phyloP scores from a whole-genome alignment of 148 eudicot species.

The Silene conica region DNA sequence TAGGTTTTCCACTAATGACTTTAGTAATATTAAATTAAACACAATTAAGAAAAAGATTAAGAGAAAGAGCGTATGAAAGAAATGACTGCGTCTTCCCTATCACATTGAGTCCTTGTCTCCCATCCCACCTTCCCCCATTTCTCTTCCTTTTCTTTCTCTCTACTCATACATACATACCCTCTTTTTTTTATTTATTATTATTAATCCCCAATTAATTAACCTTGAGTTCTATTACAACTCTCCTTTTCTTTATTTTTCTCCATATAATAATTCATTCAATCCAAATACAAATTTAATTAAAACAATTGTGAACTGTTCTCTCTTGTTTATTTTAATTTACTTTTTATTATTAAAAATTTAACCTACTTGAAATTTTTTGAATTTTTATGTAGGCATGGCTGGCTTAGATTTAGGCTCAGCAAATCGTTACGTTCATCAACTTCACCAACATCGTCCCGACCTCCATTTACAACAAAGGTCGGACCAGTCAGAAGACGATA shows the following conservation, averaged over 20 bases:
- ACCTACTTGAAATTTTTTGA: constrained; percentile 17
- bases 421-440: constrained; percentile 47
- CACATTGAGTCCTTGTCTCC: constrained; percentile 27
- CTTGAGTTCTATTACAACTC: constrained; percentile 12
- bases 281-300: constrained; percentile 5
- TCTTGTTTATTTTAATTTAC: constrained; percentile 12
- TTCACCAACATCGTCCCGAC: constrained; percentile 37
- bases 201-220: background rate
- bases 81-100: constrained; percentile 40
- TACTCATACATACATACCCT: constrained; percentile 20
- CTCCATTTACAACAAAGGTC: constrained; percentile 33
- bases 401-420: constrained; percentile 66
- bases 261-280: constrained; percentile 15
- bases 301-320: constrained; percentile 5
- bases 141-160: constrained; percentile 27
- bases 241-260: constrained; percentile 13
- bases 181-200: background rate
- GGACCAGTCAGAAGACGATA: constrained; percentile 23
- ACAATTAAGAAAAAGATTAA: background rate
- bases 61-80: constrained; percentile 30
- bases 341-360: constrained; percentile 7
- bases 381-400: constrained; percentile 46
- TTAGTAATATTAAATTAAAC: background rate
- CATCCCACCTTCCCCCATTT: constrained; percentile 24
- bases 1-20: constrained; percentile 18